Conservation (phyloP, 179 eudicot species). For the Camellia oleifera region DNA sequence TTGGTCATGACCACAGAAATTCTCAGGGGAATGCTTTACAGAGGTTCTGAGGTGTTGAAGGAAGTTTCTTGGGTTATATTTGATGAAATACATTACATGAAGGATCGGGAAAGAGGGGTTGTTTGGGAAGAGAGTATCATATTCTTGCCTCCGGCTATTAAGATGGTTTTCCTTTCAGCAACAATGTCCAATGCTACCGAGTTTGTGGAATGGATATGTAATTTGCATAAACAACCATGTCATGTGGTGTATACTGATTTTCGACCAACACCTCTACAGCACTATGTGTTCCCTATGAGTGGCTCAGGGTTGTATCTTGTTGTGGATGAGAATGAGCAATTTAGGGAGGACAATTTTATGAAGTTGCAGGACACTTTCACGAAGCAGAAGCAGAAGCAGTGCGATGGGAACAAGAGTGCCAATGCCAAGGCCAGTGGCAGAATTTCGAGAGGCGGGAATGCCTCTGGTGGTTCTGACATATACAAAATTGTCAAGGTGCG, state of each 20-base stretch:
- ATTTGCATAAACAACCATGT: constrained; percentile 93
- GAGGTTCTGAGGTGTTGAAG: constrained; percentile 89
- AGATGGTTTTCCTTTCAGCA: constrained; percentile 95
- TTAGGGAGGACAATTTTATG: constrained; percentile 87
- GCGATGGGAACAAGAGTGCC: constrained; percentile 46
- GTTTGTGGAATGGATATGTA: constrained; percentile 99
- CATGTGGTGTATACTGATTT: constrained; percentile 98
- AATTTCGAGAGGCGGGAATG: constrained; percentile 75
- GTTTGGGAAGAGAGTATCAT: constrained; percentile 99
- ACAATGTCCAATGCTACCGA: constrained; percentile 98
- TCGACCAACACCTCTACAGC: constrained; percentile 93
- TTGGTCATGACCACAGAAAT: constrained; percentile 97
- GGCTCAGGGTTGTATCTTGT: constrained; percentile 91
- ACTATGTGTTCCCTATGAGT: constrained; percentile 89
- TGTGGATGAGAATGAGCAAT: constrained; percentile 96
- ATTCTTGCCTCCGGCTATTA: constrained; percentile 85
- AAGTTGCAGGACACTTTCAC: constrained; percentile 82
- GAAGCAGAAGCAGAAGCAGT: constrained; percentile 55
- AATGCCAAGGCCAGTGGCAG: constrained; percentile 65
- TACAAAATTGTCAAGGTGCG: constrained; percentile 93
- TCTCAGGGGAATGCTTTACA: constrained; percentile 88
- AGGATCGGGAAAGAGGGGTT: constrained; percentile 94
- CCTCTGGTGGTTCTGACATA: constrained; percentile 85
- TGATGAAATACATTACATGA: constrained; percentile 98
- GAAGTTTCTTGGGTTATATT: constrained; percentile 98